Percentiles rank a stretch among this genome's conserved stretches.
Conservation (phyloP, 306 rosid species). For the Parietaria judaica region DNA sequence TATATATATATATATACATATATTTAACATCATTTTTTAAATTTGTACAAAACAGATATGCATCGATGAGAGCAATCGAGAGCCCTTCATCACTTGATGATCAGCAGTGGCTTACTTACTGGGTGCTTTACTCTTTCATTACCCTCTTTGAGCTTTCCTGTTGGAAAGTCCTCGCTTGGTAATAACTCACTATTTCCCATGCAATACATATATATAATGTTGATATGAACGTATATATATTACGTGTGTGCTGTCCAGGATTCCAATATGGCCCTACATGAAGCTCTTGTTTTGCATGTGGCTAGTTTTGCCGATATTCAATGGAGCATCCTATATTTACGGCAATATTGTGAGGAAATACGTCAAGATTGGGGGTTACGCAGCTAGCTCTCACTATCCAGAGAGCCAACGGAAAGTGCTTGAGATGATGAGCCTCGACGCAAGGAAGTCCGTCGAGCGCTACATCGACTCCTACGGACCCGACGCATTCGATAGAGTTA, state of each 20-base stretch:
- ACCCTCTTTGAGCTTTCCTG: constrained; percentile 72
- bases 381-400: constrained; percentile 25
- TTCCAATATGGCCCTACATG: constrained; percentile 78
- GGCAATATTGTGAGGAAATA: constrained; percentile 65
- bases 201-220: neutral
- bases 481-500: constrained; percentile 66
- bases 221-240: no score
- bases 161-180: constrained; percentile 64
- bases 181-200: constrained; percentile 1
- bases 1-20: no score
- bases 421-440: constrained; percentile 77
- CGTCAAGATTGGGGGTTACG: constrained; percentile 37
- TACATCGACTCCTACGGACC: constrained; percentile 55
- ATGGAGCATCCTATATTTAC: constrained; percentile 82
- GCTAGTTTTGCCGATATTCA: constrained; percentile 83
- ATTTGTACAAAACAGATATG: constrained; percentile 37
- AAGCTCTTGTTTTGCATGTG: constrained; percentile 71
- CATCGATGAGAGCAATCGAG: constrained; percentile 85
- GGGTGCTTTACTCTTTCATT: constrained; percentile 73
- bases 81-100: constrained; percentile 83
- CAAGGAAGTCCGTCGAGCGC: constrained; percentile 67
- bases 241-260: constrained; percentile 18
- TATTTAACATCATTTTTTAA: neutral
- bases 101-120: constrained; percentile 92
- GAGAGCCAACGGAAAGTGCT: constrained; percentile 55